These are phyloP conservation scores for Chaetoscypha palmicola DNA, from an alignment of 2,329 filamentous ascomycete genomes.

Conservation along the genomic window DNA sequence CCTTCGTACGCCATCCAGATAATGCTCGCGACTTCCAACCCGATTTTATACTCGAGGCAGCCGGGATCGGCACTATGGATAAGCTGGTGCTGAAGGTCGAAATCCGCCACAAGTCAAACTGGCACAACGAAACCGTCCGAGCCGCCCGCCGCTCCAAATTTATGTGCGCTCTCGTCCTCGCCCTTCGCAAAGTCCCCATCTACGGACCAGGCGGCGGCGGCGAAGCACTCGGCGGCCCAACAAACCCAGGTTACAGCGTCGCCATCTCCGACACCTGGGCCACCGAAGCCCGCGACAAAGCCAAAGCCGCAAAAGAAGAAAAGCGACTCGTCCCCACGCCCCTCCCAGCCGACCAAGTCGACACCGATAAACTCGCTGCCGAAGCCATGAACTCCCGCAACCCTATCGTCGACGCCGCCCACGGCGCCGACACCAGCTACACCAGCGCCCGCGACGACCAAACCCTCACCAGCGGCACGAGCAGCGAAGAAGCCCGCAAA, in stretches of 20 bases:
- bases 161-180: constrained; percentile 85
- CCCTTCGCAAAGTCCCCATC: constrained; percentile 82
- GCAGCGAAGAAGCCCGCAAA: constrained; percentile 10
- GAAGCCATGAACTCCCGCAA: constrained; percentile 31
- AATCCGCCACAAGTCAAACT: constrained; percentile 89
- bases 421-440: constrained; percentile 26
- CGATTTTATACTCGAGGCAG: constrained; percentile 71
- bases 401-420: constrained; percentile 17
- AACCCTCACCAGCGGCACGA: constrained; percentile 3
- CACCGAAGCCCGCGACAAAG: constrained; percentile 52
- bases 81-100: constrained; percentile 78
- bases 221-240: constrained; percentile 54
- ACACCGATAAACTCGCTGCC: constrained; percentile 35
- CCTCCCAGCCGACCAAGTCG: constrained; percentile 15
- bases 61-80: constrained; percentile 75
- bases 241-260: constrained; percentile 77
- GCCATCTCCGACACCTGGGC: constrained; percentile 64
- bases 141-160: constrained; percentile 85
- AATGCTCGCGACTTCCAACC: constrained; percentile 88
- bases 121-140: constrained; percentile 79
- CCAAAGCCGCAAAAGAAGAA: constrained; percentile 53
- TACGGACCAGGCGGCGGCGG: constrained; percentile 68
- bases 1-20: constrained; percentile 74
- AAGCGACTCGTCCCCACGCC: constrained; percentile 54
- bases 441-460: constrained; percentile 15